Percentiles rank a stretch among this genome's conserved stretches.
Conservation (phyloP, 2,329 filamentous ascomycete genomes). For the Coniochaeta sp. region DNA sequence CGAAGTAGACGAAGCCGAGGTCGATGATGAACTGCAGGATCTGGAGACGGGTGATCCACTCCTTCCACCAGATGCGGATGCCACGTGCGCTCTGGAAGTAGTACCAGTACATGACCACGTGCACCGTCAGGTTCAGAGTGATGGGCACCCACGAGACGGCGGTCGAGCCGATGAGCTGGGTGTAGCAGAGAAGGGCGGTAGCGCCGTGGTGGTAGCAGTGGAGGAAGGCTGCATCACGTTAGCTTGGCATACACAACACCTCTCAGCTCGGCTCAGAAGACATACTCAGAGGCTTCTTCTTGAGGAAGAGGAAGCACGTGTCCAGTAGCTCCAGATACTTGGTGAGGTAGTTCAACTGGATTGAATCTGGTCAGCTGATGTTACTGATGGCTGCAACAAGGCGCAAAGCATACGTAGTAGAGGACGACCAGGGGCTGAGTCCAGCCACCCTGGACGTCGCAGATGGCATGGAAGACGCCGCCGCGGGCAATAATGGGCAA, state of each 20-base stretch:
- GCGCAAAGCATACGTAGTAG: constrained; percentile 73
- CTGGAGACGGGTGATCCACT: constrained; percentile 97
- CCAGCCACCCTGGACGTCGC: constrained; percentile 76
- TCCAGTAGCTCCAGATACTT: constrained; percentile 96
- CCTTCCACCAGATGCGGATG: constrained; percentile 98
- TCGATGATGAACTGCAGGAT: constrained; percentile 97
- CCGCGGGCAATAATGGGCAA: constrained; percentile 72
- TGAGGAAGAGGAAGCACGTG: constrained; percentile 94
- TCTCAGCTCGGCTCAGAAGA: constrained; percentile 3
- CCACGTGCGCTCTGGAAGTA: constrained; percentile 98
- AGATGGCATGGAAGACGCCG: constrained; percentile 87
- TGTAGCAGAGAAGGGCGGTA: constrained; percentile 95
- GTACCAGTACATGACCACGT: constrained; percentile 99
- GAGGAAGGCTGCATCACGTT: constrained; percentile 62
- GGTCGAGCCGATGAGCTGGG: constrained; percentile 86
- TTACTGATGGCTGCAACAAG: background rate
- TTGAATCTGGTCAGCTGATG: background rate
- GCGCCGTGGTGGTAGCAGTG: constrained; percentile 99
- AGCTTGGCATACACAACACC: background rate
- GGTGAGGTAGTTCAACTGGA: constrained; percentile 91
- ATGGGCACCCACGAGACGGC: constrained; percentile 95
- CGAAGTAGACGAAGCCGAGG: constrained; percentile 96
- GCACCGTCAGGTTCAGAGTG: constrained; percentile 83
- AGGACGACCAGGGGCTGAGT: constrained; percentile 87
- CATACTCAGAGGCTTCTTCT: constrained; percentile 95